Conservation (phyloP, 768 basidiomycete genomes). For the Macrolepiota dolichaula region DNA sequence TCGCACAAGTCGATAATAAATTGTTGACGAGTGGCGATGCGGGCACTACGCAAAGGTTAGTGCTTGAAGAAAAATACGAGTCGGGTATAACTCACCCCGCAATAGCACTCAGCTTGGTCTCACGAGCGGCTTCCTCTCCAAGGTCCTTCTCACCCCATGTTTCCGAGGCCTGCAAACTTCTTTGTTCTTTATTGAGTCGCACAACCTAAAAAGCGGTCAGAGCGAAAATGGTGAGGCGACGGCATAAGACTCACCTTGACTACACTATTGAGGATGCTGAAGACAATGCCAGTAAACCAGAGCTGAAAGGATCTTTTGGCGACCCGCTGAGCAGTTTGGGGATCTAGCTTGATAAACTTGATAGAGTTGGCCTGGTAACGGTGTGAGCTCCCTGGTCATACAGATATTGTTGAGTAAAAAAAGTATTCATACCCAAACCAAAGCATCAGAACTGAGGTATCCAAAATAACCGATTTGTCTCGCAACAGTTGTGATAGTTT, state of each 20-base stretch:
- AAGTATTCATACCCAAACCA: conserved; percentile 71
- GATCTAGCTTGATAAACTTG: conserved; percentile 58
- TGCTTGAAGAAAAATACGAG: conserved; percentile 3
- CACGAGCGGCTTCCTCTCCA: conserved; percentile 60
- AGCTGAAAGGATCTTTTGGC: conserved; percentile 72
- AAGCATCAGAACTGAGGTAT: conserved; percentile 77
- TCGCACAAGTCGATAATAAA: conserved; percentile 84
- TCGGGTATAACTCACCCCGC: conserved; percentile 39
- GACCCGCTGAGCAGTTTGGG: conserved; percentile 58
- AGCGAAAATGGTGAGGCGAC: neutral
- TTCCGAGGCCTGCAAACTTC: conserved; percentile 41
- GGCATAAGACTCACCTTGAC: conserved; percentile 50
- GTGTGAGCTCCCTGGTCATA: neutral
- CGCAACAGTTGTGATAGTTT: conserved; percentile 76
- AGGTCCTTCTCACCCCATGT: conserved; percentile 65
- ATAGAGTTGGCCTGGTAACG: conserved; percentile 55
- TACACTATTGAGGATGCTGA: conserved; percentile 69
- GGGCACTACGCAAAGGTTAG: conserved; percentile 40
- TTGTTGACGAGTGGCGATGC: conserved; percentile 68
- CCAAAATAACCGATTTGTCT: conserved; percentile 88
- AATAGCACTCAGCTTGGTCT: conserved; percentile 57
- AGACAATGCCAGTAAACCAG: conserved; percentile 85
- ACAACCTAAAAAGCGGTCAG: conserved; percentile 38
- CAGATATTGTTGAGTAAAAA: neutral
- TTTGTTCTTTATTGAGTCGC: conserved; percentile 59